Evolutionary conservation across 202 grass and related monocot genomes (phyloP), one percentile per base, ranked within the genome.

Genomic region (Setaria viridis): DNA sequence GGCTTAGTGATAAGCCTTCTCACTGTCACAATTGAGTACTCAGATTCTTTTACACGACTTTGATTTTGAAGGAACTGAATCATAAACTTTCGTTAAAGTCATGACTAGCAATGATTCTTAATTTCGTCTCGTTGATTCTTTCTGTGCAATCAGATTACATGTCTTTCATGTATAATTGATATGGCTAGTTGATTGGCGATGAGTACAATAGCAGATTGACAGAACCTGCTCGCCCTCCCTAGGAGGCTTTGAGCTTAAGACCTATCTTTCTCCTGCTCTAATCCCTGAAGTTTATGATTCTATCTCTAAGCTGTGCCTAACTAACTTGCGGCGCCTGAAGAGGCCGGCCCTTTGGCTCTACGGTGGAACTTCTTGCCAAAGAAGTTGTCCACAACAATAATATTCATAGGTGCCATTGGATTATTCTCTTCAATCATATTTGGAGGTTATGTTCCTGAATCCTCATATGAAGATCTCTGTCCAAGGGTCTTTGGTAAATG

Each of bases 371-470:
- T 25, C 25, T 25, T 25, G 25, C 25, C 25, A 25, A 25, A 25
- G 25, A 25, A 25, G 25, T 25, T 25, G 25, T 25, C 25, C 25
- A 25, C 25, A 25, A 25, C 25, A 25, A 25, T 25, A 43, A 43
- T 65, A 76, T 80, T 82, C 47, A 59, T 81, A 97, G 94, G 92
- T 97, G 69, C 90, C 82, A 20, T 78, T 94, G 88, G 94, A 97
- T 59, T 97, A 97, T 89, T 97, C 94, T 66, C 92, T 94, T 78
- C 90, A 91, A 53, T 75, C 92, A 21, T 97, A 97, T 83, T 85
- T 97, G 66, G 90, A 97, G 91, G 88, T 92, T 66, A 92, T 97
- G 73, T 97, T 97, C 86, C 88, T 89, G 84, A 88, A 90, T 91
- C 94, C 92, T 84, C 90, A 86, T 34, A 94, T 92, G 94, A 84